Percentiles rank a stretch among this genome's conserved stretches.
phyloP scores from a whole-genome alignment of 2,329 filamentous ascomycete genomes.

The Colletotrichum scovillei region DNA sequence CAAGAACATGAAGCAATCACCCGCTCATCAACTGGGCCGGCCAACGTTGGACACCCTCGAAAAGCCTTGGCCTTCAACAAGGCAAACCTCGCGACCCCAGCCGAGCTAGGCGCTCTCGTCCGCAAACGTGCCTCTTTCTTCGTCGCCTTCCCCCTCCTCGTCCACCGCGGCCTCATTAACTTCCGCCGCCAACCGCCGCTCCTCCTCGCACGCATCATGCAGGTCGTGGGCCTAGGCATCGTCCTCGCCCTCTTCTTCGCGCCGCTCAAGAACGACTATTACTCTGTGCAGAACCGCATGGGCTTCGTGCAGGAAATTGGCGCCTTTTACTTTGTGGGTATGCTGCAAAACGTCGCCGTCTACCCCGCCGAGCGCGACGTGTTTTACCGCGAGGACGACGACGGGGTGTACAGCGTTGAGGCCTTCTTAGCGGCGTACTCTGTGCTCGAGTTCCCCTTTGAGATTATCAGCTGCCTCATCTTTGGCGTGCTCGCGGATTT shows the following conservation, averaged over 20 bases:
- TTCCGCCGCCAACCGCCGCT: constrained; percentile 73
- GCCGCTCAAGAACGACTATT: constrained; percentile 76
- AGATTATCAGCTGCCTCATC: constrained; percentile 72
- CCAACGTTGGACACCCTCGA: constrained; percentile 44
- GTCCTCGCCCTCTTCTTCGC: constrained; percentile 78
- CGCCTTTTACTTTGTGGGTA: constrained; percentile 79
- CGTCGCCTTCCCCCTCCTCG: constrained; percentile 73
- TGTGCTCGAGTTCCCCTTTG: constrained; percentile 77
- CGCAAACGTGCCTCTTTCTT: constrained; percentile 71
- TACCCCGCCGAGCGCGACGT: constrained; percentile 80
- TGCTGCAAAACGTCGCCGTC: constrained; percentile 82
- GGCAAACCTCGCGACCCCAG: constrained; percentile 70
- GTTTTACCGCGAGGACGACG: constrained; percentile 81
- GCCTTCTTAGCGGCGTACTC: constrained; percentile 79
- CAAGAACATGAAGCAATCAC: neutral
- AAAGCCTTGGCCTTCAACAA: constrained; percentile 52
- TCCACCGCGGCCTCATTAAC: constrained; percentile 77
- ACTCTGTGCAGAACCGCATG: constrained; percentile 77
- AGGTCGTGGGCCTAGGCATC: constrained; percentile 72
- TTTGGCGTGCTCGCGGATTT: constrained; percentile 74
- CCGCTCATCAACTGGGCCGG: constrained; percentile 7
- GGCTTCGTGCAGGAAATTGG: constrained; percentile 80
- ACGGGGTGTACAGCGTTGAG: constrained; percentile 77
- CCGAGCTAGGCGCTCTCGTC: constrained; percentile 76
- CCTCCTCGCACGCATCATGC: constrained; percentile 73